These are phyloP conservation scores for Tilletia indica DNA, from an alignment of 1,284 basidiomycete genomes.

Conservation along the genomic window DNA sequence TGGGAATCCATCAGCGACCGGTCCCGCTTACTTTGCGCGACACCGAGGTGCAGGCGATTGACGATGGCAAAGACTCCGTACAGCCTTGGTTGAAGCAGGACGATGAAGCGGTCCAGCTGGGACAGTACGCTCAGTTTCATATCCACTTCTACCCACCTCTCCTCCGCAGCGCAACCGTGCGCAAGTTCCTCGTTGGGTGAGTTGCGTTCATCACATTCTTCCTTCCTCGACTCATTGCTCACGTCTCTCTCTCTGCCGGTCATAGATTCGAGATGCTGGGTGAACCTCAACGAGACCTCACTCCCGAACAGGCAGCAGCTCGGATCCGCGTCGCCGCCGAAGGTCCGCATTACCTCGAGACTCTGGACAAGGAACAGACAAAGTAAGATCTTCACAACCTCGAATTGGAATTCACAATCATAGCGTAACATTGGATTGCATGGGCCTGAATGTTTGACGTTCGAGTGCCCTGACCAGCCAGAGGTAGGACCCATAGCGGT, in stretches of 20 bases:
- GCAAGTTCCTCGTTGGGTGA: constrained; percentile 87
- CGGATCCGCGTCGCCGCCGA: constrained; percentile 60
- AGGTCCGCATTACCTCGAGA: neutral
- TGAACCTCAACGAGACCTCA: constrained; percentile 85
- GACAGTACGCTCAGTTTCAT: constrained; percentile 71
- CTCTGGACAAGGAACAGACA: neutral
- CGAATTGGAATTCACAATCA: no score
- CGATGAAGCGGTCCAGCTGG: constrained; percentile 56
- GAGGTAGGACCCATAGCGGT: no score
- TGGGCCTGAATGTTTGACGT: no score
- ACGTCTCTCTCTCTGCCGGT: neutral
- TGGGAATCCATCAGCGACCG: constrained; percentile 78
- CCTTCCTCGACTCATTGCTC: neutral
- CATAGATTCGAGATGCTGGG: constrained; percentile 83
- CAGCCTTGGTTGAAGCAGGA: constrained; percentile 44
- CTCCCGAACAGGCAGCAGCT: constrained; percentile 80
- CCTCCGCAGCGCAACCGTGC: constrained; percentile 74
- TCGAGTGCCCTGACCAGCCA: no score
- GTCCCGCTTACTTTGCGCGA: constrained; percentile 59
- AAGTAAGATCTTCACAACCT: no score
- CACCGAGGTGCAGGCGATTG: constrained; percentile 16
- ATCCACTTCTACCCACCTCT: constrained; percentile 87
- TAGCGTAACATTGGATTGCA: no score
- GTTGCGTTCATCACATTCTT: constrained; percentile 46
- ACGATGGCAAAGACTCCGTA: no score